Base-by-base conservation (phyloP, 441 rosid species). In the Breynia disticha region DNA sequence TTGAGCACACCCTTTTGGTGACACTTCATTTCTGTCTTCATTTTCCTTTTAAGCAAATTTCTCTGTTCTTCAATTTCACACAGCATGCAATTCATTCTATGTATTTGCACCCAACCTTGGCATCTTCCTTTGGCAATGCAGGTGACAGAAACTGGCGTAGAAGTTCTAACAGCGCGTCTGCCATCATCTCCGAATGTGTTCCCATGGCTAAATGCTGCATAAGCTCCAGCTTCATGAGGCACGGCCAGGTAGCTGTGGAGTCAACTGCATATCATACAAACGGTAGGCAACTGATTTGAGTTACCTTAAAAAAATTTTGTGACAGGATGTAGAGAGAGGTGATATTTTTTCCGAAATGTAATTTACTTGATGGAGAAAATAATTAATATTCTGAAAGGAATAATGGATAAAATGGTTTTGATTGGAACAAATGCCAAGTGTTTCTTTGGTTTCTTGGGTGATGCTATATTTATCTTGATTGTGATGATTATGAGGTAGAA, bases 1-100 rank as follows among this genome's bases (percentile, higher is more conserved):
- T 90, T 76, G 98, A 90, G 77, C 98, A 85, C 65, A 84, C 97
- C 0, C 91, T 90, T 61, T 48, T 90, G 93, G 98, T 88, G 73
- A 72, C 44, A 39, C 44, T 41, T 41, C 3, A 15, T 9, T 41
- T 41, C 4, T 41, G 15, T 15, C 44, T 41, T 41, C 15, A 41
- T 41, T 41, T 41, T 9, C 35, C 5, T 28, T 28, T 28, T 9
- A 28, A n/a, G n/a, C 35, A 5, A 28, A 28, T 28, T 28, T 28
- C 35, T 28, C 35, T 28, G 3, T 2, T 1, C 8, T 28, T 28
- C 8, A 28, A 5, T 28, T 9, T 28, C 8, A 28, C 0, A 28
- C 5, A 28, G 35, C 1, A 28, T 4, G 8, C 35, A 28, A 4
- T 28, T 4, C 35, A 2, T 28, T 28, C 35, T 28, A 28, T 9